Percentiles rank a stretch among this genome's conserved stretches.
Conservation (phyloP, 192 early-diverging fungal species). For the Helicostylum pulchrum region DNA sequence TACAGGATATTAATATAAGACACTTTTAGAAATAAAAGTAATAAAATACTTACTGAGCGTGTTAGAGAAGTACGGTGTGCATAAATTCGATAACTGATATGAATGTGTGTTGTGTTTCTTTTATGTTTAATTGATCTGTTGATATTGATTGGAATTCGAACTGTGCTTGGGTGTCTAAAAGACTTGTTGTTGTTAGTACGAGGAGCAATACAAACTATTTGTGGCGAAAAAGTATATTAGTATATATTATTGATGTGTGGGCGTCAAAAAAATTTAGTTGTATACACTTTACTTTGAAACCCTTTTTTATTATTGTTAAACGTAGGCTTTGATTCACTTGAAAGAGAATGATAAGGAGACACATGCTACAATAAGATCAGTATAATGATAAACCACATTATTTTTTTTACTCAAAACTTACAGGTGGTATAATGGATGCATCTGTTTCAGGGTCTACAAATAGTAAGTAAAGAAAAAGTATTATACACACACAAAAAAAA, state of each 20-base stretch:
- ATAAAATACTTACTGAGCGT: not conserved
- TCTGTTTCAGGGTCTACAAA: not conserved
- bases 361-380: not conserved
- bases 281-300: slow-evolving; percentile 1
- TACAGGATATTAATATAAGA: not conserved
- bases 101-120: slow-evolving; percentile 12
- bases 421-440: not conserved
- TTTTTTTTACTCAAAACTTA: not conserved
- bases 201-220: not conserved
- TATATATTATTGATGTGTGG: not conserved
- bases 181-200: not conserved
- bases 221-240: not conserved
- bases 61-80: not conserved
- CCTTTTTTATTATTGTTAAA: slow-evolving; percentile 5
- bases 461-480: not conserved
- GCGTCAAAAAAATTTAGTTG: no score
- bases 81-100: slow-evolving; percentile 17
- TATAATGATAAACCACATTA: not conserved
- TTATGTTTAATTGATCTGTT: not conserved
- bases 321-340: slow-evolving; percentile 4
- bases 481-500: not conserved
- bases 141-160: not conserved
- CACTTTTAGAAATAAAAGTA: no score
- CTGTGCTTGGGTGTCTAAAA: slow-evolving; percentile 9
- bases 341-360: slow-evolving; percentile 1